These are phyloP conservation scores for Solanum dulcamara DNA, from an alignment of 257 asterid species.

Conservation along the genomic window DNA sequence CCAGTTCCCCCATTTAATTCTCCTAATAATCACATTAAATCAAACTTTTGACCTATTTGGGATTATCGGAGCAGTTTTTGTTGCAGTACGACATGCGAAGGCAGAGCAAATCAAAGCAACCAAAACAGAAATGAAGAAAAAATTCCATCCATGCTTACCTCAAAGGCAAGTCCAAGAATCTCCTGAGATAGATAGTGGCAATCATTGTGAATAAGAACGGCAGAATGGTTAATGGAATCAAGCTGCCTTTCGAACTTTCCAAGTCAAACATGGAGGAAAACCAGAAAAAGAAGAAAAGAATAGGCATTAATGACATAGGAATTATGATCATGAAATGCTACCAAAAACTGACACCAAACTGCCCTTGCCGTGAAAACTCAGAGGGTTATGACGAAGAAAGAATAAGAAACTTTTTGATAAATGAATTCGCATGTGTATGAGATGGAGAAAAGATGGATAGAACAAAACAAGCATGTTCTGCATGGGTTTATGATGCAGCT, in stretches of 20 bases:
- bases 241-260: constrained; percentile 85
- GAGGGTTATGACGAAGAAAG: not conserved
- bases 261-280: constrained; percentile 14
- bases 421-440: not conserved
- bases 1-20: not conserved
- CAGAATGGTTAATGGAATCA: constrained; percentile 82
- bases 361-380: not conserved
- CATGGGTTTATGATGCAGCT: not conserved
- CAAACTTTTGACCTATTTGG: not conserved
- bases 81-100: not conserved
- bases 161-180: constrained; percentile 93
- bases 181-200: constrained; percentile 89
- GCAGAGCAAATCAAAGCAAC: not conserved
- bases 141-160: constrained; percentile 33
- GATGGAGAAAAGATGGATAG: not conserved
- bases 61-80: not conserved
- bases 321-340: not conserved
- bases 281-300: not conserved
- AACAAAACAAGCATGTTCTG: not conserved
- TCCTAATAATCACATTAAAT: not conserved
- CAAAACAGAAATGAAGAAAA: not conserved
- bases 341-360: not conserved
- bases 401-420: not conserved
- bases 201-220: constrained; percentile 88
- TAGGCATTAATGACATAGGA: not conserved